Conservation (phyloP, 306 rosid species). For the peach (Prunus persica) region DNA sequence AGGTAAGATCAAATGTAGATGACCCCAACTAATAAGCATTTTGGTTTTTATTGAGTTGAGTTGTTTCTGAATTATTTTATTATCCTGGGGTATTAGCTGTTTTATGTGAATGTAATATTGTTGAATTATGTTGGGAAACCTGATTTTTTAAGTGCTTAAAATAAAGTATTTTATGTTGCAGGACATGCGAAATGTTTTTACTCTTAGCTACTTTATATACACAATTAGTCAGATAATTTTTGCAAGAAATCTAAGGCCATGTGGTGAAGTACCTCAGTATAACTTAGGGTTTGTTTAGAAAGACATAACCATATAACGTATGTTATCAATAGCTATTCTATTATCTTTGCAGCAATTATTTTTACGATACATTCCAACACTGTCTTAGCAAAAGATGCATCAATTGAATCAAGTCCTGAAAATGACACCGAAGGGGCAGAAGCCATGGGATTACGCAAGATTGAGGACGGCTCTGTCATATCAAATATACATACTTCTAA, state of each 20-base stretch:
- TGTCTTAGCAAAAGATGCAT: slow-evolving; percentile 59
- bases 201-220: neutral
- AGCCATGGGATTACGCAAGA: slow-evolving; percentile 44
- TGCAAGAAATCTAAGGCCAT: neutral
- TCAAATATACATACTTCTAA: slow-evolving; percentile 91
- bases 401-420: slow-evolving; percentile 37
- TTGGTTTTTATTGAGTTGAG: neutral
- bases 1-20: neutral
- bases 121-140: neutral
- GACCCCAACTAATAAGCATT: neutral
- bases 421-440: slow-evolving; percentile 37
- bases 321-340: slow-evolving; percentile 12
- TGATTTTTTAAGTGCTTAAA: neutral
- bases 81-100: neutral
- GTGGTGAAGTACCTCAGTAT: neutral
- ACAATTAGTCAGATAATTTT: neutral
- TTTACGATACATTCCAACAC: slow-evolving; percentile 62
- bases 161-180: neutral
- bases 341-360: slow-evolving; percentile 44
- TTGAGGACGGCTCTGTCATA: slow-evolving; percentile 81
- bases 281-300: neutral
- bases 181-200: neutral
- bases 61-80: neutral
- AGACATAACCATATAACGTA: neutral
- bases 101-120: neutral